These are phyloP conservation scores for Rhododendron ferrugineum DNA, from an alignment of 148 eudicot genomes.

Conservation along the genomic window DNA sequence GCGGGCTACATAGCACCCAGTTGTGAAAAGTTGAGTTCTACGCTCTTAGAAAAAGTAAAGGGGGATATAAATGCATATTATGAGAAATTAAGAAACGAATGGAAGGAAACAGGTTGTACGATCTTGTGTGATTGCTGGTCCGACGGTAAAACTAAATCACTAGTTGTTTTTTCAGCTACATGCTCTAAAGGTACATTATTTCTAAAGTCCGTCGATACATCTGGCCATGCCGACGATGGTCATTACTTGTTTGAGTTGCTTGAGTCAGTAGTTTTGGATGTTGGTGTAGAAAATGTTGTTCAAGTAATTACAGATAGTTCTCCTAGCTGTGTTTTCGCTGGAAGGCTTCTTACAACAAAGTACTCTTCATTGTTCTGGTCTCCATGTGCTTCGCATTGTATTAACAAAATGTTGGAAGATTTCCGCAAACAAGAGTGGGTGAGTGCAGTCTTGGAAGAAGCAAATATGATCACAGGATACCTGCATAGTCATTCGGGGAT, in stretches of 20 bases:
- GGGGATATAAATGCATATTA: conserved; percentile 17
- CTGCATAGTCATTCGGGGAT: conserved; percentile 26
- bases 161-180: conserved; percentile 28
- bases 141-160: conserved; percentile 18
- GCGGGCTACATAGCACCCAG: conserved; percentile 35
- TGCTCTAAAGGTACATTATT: conserved; percentile 37
- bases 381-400: conserved; percentile 40
- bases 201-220: conserved; percentile 28
- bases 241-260: conserved; percentile 27
- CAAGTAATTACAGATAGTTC: conserved; percentile 34
- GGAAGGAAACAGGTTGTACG: conserved; percentile 42
- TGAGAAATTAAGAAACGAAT: conserved; percentile 23
- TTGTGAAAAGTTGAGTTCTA: conserved; percentile 22
- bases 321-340: conserved; percentile 23
- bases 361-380: conserved; percentile 40
- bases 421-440: conserved; percentile 31
- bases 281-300: conserved; percentile 29
- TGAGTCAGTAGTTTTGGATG: conserved; percentile 28
- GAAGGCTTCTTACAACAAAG: conserved; percentile 41
- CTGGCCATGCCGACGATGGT: conserved; percentile 31
- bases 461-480: conserved; percentile 21
- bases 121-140: conserved; percentile 32
- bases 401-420: conserved; percentile 34
- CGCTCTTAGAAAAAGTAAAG: conserved; percentile 29
- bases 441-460: conserved; percentile 30